Evolutionary conservation across 352 stramenopile genomes (phyloP).

Genomic region (Globisporangium paddicum): DNA sequence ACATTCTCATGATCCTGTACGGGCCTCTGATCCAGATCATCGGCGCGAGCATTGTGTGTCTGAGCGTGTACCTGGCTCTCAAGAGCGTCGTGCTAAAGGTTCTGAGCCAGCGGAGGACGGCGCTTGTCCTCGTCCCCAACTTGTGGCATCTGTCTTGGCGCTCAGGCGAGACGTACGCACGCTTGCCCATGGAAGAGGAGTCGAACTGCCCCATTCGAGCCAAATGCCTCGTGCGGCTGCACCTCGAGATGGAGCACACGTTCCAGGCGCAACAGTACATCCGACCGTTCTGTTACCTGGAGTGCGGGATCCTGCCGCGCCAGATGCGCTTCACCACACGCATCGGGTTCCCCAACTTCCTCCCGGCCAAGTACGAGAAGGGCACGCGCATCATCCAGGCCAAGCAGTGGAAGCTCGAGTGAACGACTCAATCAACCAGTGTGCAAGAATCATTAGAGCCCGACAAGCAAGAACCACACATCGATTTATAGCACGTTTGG

Average conservation of each 20-base stretch:
- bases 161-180: constrained; percentile 21
- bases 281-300: constrained; percentile 46
- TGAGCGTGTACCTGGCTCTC: constrained; percentile 7
- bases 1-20: constrained; percentile 20
- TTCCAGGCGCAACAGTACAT: constrained; percentile 36
- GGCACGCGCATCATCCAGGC: constrained; percentile 9
- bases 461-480: too few species aligned
- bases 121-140: not conserved
- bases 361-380: constrained; percentile 37
- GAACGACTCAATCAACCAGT: not conserved
- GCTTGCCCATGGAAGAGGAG: constrained; percentile 49
- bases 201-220: constrained; percentile 40
- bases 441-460: too few species aligned
- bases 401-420: constrained; percentile 11
- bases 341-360: constrained; percentile 42
- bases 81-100: constrained; percentile 9
- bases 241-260: constrained; percentile 32
- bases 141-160: not conserved
- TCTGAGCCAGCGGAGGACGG: not conserved
- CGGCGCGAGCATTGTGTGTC: constrained; percentile 6
- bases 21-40: constrained; percentile 14
- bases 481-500: too few species aligned
- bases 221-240: constrained; percentile 38
- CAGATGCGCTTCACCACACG: constrained; percentile 44
- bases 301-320: constrained; percentile 47